These are phyloP conservation scores for Lactarius evosmus DNA, from an alignment of 768 basidiomycete species.

Conservation along the genomic window DNA sequence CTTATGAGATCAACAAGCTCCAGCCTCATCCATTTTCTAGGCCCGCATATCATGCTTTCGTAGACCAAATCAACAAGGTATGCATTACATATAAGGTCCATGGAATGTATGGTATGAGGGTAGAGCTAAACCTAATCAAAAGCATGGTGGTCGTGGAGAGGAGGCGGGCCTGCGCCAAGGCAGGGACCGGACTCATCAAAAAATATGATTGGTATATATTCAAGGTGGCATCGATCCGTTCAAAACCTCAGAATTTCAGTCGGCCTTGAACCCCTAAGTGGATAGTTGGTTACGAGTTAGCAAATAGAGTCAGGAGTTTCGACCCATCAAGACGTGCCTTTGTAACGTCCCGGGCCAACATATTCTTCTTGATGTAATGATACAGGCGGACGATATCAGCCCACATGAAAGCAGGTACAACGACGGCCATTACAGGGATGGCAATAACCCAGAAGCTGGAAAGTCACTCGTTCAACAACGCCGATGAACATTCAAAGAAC, in stretches of 20 bases:
- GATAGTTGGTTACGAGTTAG: background rate
- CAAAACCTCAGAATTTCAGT: background rate
- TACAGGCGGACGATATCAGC: conserved; percentile 46
- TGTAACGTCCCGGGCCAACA: conserved; percentile 33
- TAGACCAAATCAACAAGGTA: background rate
- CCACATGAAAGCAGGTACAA: conserved; percentile 52
- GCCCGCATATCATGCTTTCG: background rate
- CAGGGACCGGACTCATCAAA: background rate
- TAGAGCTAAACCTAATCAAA: background rate
- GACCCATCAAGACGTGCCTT: conserved; percentile 32
- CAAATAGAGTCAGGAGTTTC: conserved; percentile 1
- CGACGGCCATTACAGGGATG: conserved; percentile 52
- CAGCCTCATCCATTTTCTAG: background rate
- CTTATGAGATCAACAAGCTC: background rate
- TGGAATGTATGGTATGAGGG: conserved; percentile 1
- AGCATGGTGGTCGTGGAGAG: background rate
- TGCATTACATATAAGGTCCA: background rate
- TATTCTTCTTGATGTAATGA: conserved; percentile 48
- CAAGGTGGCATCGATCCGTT: background rate
- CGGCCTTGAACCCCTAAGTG: conserved; percentile 2
- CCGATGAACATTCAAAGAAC: conserved; percentile 1
- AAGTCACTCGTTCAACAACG: background rate
- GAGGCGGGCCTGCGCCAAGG: background rate
- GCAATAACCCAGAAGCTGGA: conserved; percentile 66
- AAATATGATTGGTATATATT: background rate